These are phyloP conservation scores for Jamesozyma rosinii DNA, from an alignment of 805 yeast genomes.

Conservation along the genomic window DNA sequence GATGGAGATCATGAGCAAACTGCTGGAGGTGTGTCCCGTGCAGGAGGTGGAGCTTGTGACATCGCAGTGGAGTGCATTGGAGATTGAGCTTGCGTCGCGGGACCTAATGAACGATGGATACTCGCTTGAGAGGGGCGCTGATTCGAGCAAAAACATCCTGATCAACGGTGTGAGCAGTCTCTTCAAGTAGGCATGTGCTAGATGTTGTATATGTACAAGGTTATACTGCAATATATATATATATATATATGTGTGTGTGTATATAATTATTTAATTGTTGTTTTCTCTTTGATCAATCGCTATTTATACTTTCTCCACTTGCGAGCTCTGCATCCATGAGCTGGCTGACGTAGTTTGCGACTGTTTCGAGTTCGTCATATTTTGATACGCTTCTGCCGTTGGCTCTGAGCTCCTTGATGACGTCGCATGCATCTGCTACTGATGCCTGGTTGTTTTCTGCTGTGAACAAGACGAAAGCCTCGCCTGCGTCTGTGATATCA, in stretches of 20 bases:
- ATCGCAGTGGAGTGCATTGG: slow-evolving; percentile 53
- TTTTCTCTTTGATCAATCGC: neutral
- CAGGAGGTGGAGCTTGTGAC: slow-evolving; percentile 48
- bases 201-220: neutral
- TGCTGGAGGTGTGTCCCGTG: slow-evolving; percentile 43
- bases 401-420: slow-evolving; percentile 41
- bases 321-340: slow-evolving; percentile 15
- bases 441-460: slow-evolving; percentile 37
- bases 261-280: neutral
- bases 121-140: neutral
- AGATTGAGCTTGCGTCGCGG: slow-evolving; percentile 32
- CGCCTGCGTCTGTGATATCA: slow-evolving; percentile 28
- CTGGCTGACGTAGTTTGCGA: slow-evolving; percentile 26
- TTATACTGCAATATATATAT: neutral
- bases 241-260: neutral
- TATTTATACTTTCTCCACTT: neutral
- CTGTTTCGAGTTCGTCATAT: slow-evolving; percentile 31
- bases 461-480: slow-evolving; percentile 41
- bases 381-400: slow-evolving; percentile 26
- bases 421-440: slow-evolving; percentile 33
- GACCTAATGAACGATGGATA: slow-evolving; percentile 10
- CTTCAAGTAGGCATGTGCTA: neutral
- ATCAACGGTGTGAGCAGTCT: neutral
- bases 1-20: slow-evolving; percentile 42
- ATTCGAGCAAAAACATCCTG: neutral